A percentile compares a stretch with the other conserved stretches of the same genome.
Conservation (phyloP, 108 stramenopile species). For the Discostella stelligeroides region DNA sequence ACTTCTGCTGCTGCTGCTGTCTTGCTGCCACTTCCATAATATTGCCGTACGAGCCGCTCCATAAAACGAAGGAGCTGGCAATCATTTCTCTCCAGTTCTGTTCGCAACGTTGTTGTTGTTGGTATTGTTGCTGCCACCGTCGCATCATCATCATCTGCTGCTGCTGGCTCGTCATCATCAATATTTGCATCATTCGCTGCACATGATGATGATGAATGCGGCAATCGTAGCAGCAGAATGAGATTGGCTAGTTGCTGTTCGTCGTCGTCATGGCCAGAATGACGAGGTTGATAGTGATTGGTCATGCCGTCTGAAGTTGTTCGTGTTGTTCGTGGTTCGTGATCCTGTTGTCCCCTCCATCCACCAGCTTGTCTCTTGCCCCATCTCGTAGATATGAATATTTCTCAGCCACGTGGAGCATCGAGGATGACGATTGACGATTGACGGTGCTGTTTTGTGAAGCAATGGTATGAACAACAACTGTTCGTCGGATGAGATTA, state of each 20-base stretch:
- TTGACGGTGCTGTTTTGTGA: too few species aligned
- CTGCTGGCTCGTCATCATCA: not conserved
- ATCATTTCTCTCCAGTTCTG: constrained; percentile 28
- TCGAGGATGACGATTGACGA: too few species aligned
- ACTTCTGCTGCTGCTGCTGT: not conserved
- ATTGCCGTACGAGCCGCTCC: constrained; percentile 21
- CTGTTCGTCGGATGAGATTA: too few species aligned
- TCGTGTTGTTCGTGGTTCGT: too few species aligned
- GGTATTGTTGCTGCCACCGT: not conserved
- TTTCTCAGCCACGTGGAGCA: too few species aligned
- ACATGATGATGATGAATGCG: not conserved
- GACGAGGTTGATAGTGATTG: too few species aligned
- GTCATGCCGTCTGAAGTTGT: too few species aligned
- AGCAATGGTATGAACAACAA: too few species aligned
- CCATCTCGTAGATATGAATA: too few species aligned
- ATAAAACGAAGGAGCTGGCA: constrained; percentile 30
- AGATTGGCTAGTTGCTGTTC: constrained; percentile 30
- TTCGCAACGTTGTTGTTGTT: constrained; percentile 17
- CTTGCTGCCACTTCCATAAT: not conserved
- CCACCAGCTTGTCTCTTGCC: too few species aligned
- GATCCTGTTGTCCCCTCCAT: too few species aligned
- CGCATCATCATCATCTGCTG: too few species aligned
- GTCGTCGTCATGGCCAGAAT: constrained; percentile 12
- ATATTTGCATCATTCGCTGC: not conserved
- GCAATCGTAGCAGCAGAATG: constrained; percentile 25